A percentile compares a stretch with the other conserved stretches of the same genome.
Evolutionary conservation across 2,329 filamentous ascomycete genomes (phyloP).

Genomic region (Xylaria sp.): DNA sequence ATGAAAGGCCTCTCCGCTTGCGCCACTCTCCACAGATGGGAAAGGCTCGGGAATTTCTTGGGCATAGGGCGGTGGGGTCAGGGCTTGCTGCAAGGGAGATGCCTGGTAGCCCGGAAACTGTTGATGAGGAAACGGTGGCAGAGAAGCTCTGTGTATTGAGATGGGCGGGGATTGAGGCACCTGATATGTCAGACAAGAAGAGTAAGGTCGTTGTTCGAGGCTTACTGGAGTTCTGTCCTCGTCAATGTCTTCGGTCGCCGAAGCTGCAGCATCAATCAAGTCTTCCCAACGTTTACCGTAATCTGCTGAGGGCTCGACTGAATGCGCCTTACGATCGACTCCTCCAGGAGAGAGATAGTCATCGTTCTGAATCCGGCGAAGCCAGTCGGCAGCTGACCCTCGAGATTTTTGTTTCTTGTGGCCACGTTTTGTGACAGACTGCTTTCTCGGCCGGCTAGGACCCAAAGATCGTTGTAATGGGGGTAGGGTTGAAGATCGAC

Average conservation of each 20-base stretch:
- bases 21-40: slow-evolving; percentile 85
- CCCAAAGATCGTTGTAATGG: slow-evolving; percentile 81
- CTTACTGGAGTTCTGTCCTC: slow-evolving; percentile 90
- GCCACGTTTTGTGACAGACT: slow-evolving; percentile 83
- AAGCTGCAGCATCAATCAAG: slow-evolving; percentile 91
- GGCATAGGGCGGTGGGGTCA: slow-evolving; percentile 82
- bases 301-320: slow-evolving; percentile 83
- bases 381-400: slow-evolving; percentile 75
- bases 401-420: slow-evolving; percentile 84
- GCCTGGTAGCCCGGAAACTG: slow-evolving; percentile 82
- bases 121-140: slow-evolving; percentile 70
- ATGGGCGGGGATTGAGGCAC: slow-evolving; percentile 74
- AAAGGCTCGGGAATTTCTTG: slow-evolving; percentile 80
- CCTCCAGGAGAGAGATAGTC: slow-evolving; percentile 73
- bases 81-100: slow-evolving; percentile 87
- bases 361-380: slow-evolving; percentile 68
- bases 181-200: slow-evolving; percentile 63
- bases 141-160: slow-evolving; percentile 70
- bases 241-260: slow-evolving; percentile 89
- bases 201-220: slow-evolving; percentile 51
- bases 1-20: slow-evolving; percentile 78
- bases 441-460: slow-evolving; percentile 80
- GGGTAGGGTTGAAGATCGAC: slow-evolving; percentile 87
- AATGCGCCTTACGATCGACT: slow-evolving; percentile 84
- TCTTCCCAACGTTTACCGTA: slow-evolving; percentile 96